A percentile compares a stretch with the other conserved stretches of the same genome.
Evolutionary conservation across 805 yeast species (phyloP).

Genomic region (Candida tallmaniae): DNA sequence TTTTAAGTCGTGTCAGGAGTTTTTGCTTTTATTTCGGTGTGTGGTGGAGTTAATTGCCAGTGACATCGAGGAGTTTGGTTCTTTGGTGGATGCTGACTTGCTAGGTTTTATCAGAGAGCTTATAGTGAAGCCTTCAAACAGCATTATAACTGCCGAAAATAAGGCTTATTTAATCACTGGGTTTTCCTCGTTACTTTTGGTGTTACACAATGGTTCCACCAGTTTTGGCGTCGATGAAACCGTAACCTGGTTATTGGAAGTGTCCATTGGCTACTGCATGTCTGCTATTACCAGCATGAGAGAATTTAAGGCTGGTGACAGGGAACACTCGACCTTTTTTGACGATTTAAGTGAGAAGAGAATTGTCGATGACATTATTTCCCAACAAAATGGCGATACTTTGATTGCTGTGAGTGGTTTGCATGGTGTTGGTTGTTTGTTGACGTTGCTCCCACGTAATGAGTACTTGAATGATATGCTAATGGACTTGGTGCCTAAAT

Average conservation of each 20-base stretch:
- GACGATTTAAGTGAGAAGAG: constrained; percentile 30
- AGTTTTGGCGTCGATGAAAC: constrained; percentile 47
- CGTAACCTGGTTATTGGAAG: constrained; percentile 39
- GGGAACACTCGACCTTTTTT: constrained; percentile 38
- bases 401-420: constrained; percentile 38
- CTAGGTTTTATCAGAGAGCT: constrained; percentile 20
- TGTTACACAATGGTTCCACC: constrained; percentile 45
- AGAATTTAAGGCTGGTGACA: constrained; percentile 36
- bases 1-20: constrained; percentile 37
- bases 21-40: constrained; percentile 36
- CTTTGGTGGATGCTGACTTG: constrained; percentile 28
- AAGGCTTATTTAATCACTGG: constrained; percentile 37
- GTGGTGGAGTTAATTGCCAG: constrained; percentile 41
- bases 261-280: constrained; percentile 36
- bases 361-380: constrained; percentile 29
- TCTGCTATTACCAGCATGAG: constrained; percentile 26
- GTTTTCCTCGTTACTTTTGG: constrained; percentile 33
- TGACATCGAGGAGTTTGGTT: constrained; percentile 49
- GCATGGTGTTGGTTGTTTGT: constrained; percentile 43
- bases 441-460: constrained; percentile 42
- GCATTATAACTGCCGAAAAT: constrained; percentile 32
- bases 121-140: constrained; percentile 31
- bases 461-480: constrained; percentile 39
- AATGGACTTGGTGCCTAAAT: constrained; percentile 32
- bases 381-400: constrained; percentile 29